Evolutionary conservation across 352 stramenopile genomes (phyloP).

Genomic region (Globisporangium emineosum): DNA sequence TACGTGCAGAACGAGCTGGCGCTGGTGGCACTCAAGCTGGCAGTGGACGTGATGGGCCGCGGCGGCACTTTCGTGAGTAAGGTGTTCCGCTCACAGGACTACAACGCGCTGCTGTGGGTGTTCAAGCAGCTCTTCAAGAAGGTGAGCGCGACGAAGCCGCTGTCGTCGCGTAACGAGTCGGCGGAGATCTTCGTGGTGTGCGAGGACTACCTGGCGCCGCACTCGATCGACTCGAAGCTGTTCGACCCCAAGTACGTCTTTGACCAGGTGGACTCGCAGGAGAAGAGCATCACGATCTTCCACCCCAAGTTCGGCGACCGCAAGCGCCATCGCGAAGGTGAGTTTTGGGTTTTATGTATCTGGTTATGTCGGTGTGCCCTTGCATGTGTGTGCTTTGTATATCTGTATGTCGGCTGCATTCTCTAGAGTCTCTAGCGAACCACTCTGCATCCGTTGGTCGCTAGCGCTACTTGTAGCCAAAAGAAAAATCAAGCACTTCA

Average conservation of each 20-base stretch:
- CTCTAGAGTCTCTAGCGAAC: slow-evolving; percentile 88
- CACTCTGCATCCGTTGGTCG: slow-evolving; percentile 62
- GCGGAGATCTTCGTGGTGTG: slow-evolving; percentile 99
- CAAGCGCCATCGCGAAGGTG: slow-evolving; percentile 92
- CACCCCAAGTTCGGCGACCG: slow-evolving; percentile 96
- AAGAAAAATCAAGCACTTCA: slow-evolving; percentile 84
- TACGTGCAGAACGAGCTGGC: slow-evolving; percentile 99
- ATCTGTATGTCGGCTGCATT: slow-evolving; percentile 67
- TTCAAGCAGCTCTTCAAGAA: slow-evolving; percentile 99
- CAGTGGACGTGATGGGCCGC: slow-evolving; percentile 94
- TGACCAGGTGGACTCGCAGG: slow-evolving; percentile 87
- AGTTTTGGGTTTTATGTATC: too few relatives aligned
- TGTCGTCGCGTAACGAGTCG: slow-evolving; percentile 96
- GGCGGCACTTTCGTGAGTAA: slow-evolving; percentile 95
- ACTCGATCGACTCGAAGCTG: slow-evolving; percentile 97
- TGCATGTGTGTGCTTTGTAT: slow-evolving; percentile 28
- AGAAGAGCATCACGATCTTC: slow-evolving; percentile 95
- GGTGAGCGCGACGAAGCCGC: slow-evolving; percentile 98
- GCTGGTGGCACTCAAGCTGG: slow-evolving; percentile 96
- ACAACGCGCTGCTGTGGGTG: slow-evolving; percentile 98
- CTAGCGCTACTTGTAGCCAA: slow-evolving; percentile 90
- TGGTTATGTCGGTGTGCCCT: too few relatives aligned
- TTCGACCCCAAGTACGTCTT: slow-evolving; percentile 98
- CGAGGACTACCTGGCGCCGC: slow-evolving; percentile 92
- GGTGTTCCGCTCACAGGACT: slow-evolving; percentile 98